phyloP scores from a whole-genome alignment of 169 alveolate species.

The Eimeria falciformis region DNA sequence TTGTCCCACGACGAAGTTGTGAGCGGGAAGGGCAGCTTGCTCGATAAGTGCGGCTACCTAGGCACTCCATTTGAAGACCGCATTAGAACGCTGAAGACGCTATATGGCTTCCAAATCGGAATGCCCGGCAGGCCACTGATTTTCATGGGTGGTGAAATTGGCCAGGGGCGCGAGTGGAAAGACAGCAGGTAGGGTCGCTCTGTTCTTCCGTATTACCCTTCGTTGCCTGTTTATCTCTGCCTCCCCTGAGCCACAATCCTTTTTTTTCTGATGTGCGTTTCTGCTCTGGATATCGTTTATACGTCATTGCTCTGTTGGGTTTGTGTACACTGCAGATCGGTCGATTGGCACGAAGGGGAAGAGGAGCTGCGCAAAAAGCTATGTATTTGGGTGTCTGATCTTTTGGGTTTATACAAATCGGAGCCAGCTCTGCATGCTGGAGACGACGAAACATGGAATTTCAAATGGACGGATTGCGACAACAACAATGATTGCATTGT shows the following conservation, averaged over 20 bases:
- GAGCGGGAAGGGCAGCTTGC: slow-evolving; percentile 84
- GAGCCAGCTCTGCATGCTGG: slow-evolving; percentile 84
- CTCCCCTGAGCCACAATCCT: background rate
- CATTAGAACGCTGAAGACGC: slow-evolving; percentile 81
- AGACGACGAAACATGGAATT: slow-evolving; percentile 84
- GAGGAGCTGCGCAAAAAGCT: slow-evolving; percentile 82
- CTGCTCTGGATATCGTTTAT: no score
- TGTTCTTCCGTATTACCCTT: background rate
- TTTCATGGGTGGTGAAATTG: slow-evolving; percentile 86
- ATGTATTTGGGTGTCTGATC: slow-evolving; percentile 82
- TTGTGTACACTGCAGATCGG: slow-evolving; percentile 80
- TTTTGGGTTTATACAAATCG: slow-evolving; percentile 78
- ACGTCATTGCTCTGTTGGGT: no score
- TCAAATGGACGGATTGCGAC: slow-evolving; percentile 86
- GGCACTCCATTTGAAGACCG: slow-evolving; percentile 86
- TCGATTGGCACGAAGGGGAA: slow-evolving; percentile 86
- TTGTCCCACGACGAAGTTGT: slow-evolving; percentile 85
- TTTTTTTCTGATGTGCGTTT: background rate
- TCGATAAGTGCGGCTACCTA: slow-evolving; percentile 84
- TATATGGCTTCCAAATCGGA: slow-evolving; percentile 85
- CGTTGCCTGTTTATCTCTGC: background rate
- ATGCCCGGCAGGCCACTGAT: slow-evolving; percentile 85
- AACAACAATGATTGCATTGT: slow-evolving; percentile 82
- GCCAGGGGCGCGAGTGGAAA: slow-evolving; percentile 86
- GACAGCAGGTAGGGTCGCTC: slow-evolving; percentile 65